phyloP scores from a whole-genome alignment of 257 asterid genomes.

The Rhazya stricta region DNA sequence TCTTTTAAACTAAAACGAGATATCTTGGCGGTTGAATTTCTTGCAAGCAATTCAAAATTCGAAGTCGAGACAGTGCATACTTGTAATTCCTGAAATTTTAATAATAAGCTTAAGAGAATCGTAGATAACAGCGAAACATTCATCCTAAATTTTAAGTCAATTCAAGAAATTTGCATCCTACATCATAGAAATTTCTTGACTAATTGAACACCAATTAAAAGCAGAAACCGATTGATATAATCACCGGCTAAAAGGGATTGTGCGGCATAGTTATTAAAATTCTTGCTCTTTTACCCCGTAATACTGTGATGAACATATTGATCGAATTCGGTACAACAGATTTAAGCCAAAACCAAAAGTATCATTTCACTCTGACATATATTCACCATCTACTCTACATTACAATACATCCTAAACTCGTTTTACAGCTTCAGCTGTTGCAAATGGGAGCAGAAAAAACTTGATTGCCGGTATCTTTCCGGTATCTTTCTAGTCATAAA shows the following conservation, averaged over 20 bases:
- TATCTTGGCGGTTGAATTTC: no score
- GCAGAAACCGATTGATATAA: not conserved
- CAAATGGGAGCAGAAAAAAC: not conserved
- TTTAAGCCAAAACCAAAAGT: no score
- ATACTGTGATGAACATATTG: not conserved
- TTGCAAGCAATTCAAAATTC: no score
- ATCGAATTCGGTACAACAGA: not conserved
- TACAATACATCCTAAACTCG: not conserved
- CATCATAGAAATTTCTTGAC: not conserved
- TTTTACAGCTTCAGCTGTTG: not conserved
- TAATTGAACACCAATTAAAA: not conserved
- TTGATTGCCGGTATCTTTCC: not conserved
- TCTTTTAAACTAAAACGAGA: no score
- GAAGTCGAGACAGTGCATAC: no score
- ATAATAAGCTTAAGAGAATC: no score
- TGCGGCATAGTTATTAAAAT: not conserved
- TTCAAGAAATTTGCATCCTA: no score
- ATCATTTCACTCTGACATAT: no score
- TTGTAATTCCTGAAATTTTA: no score
- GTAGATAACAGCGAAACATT: no score
- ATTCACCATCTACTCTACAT: not conserved
- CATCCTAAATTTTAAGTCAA: no score
- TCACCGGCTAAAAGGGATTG: not conserved
- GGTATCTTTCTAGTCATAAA: no score
- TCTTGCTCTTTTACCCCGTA: not conserved